Percentiles rank a stretch among this genome's conserved stretches.
These are phyloP conservation scores for Peniophora sp. DNA, from an alignment of 1,284 basidiomycete genomes.

Conservation along the genomic window DNA sequence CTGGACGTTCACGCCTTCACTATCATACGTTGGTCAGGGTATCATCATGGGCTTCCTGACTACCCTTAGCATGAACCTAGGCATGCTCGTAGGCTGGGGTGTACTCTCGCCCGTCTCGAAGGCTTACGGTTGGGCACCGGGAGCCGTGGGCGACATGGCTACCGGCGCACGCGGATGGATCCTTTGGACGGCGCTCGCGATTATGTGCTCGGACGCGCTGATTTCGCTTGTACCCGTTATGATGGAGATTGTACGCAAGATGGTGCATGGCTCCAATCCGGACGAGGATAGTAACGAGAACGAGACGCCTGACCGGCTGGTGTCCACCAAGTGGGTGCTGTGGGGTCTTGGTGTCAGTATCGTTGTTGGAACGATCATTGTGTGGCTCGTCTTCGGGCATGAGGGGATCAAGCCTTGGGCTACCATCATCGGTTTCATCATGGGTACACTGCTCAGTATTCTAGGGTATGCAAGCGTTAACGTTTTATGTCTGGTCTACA, in stretches of 20 bases:
- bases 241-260: constrained; percentile 30
- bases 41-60: constrained; percentile 98
- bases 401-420: constrained; percentile 95
- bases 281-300: constrained; percentile 52
- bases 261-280: constrained; percentile 16
- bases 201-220: constrained; percentile 90
- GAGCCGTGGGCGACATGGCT: constrained; percentile 78
- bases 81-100: constrained; percentile 95
- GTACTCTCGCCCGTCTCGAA: constrained; percentile 85
- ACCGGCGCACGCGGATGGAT: constrained; percentile 89
- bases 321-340: constrained; percentile 75
- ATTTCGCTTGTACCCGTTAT: constrained; percentile 77
- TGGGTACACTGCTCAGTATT: constrained; percentile 81
- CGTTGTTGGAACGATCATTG: constrained; percentile 65
- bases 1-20: constrained; percentile 91
- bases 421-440: constrained; percentile 74
- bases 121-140: constrained; percentile 82
- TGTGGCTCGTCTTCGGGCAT: constrained; percentile 83
- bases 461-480: constrained; percentile 56
- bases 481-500: neutral
- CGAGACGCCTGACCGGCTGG: constrained; percentile 76
- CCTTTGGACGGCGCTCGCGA: constrained; percentile 88
- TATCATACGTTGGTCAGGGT: constrained; percentile 90
- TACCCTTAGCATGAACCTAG: constrained; percentile 88
- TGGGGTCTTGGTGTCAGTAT: constrained; percentile 61